These are phyloP conservation scores for Fraxinus sp. DNA, from an alignment of 305 asterid species.

Conservation along the genomic window DNA sequence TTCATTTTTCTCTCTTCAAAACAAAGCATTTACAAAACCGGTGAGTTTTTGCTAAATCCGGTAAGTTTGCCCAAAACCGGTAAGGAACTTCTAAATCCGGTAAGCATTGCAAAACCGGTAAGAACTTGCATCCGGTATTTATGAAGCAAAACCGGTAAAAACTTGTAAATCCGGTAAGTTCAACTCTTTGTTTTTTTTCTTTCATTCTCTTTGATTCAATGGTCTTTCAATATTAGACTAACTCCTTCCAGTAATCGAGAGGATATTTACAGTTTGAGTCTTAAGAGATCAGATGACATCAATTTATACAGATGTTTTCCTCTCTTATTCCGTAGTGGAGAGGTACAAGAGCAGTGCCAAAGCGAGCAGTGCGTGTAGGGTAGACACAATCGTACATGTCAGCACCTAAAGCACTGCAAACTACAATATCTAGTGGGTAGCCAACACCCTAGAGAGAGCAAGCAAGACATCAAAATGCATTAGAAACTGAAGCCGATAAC, in stretches of 20 bases:
- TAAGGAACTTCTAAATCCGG: no score
- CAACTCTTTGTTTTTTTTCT: no score
- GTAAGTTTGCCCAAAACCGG: no score
- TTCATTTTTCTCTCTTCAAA: no score
- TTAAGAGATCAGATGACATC: neutral
- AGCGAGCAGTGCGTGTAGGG: slow-evolving; percentile 99
- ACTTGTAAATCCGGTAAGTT: no score
- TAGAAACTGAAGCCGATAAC: slow-evolving; percentile 23
- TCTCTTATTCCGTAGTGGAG: no score
- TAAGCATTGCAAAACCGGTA: no score
- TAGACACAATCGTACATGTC: slow-evolving; percentile 99
- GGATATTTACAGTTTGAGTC: neutral
- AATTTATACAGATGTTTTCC: slow-evolving; percentile 15
- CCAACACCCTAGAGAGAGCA: slow-evolving; percentile 78
- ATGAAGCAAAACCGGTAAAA: no score
- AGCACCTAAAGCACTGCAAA: slow-evolving; percentile 99
- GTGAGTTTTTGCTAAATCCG: no score
- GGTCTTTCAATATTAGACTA: neutral
- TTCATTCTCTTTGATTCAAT: no score
- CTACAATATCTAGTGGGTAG: slow-evolving; percentile 94
- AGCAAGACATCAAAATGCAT: slow-evolving; percentile 23
- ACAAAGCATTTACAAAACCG: no score
- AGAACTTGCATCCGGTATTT: no score
- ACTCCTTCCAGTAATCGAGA: neutral
- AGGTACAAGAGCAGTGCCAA: slow-evolving; percentile 98